phyloP scores from a whole-genome alignment of 225 moss, liverwort and hornwort genomes.

The Takakia lepidozioides region DNA sequence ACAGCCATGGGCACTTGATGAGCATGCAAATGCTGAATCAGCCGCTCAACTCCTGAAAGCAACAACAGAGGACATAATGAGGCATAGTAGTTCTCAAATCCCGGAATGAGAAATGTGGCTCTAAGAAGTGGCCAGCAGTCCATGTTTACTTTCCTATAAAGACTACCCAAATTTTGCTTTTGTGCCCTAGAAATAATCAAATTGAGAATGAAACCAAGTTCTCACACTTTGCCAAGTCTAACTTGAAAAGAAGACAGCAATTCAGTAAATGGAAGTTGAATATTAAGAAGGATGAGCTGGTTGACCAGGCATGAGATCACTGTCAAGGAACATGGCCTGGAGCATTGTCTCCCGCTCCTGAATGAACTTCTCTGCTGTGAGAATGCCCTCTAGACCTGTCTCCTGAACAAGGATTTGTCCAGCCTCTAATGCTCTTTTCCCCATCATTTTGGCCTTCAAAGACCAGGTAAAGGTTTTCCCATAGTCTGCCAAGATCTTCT shows the following conservation, averaged over 20 bases:
- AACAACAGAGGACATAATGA: no score
- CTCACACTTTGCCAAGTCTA: no score
- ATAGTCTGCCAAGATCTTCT: slow-evolving; percentile 69
- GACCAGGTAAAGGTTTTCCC: slow-evolving; percentile 86
- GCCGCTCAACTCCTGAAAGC: slow-evolving; percentile 68
- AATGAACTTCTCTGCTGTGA: slow-evolving; percentile 78
- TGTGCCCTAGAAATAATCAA: no score
- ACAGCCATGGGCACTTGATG: slow-evolving; percentile 79
- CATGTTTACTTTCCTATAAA: no score
- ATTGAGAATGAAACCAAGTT: no score
- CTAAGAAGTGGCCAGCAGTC: no score
- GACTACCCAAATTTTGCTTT: no score
- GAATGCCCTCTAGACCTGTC: slow-evolving; percentile 46
- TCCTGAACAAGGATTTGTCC: slow-evolving; percentile 68
- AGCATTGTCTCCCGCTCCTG: slow-evolving; percentile 70
- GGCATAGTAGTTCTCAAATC: no score
- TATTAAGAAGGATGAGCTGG: no score
- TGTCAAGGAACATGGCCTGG: slow-evolving; percentile 69
- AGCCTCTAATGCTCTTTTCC: slow-evolving; percentile 88
- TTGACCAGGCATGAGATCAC: slow-evolving; percentile 89
- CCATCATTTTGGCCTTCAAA: slow-evolving; percentile 97
- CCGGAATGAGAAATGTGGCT: no score
- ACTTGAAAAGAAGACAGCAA: no score
- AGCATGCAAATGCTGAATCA: slow-evolving; percentile 68
- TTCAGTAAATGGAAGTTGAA: no score